These are phyloP conservation scores for Vitis amurensis DNA, from an alignment of 164 flowering plant genomes.

Conservation along the genomic window DNA sequence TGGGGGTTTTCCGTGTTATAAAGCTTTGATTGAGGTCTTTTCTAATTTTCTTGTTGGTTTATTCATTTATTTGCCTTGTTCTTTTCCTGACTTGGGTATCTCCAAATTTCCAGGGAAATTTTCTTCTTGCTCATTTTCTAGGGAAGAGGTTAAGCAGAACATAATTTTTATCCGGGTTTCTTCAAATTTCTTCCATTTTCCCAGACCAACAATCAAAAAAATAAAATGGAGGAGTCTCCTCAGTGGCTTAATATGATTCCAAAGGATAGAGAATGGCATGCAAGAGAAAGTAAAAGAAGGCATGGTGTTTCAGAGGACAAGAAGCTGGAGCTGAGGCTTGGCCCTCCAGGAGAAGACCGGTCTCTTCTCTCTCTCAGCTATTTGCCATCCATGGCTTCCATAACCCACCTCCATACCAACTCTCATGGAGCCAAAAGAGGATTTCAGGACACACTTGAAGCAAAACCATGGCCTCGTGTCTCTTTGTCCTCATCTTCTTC, in stretches of 20 bases:
- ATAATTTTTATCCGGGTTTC: conserved; percentile 2
- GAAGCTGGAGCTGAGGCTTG: conserved; percentile 33
- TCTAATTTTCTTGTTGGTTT: too few species aligned
- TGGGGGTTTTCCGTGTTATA: too few species aligned
- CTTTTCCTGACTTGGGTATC: conserved; percentile 3
- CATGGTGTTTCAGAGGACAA: conserved; percentile 19
- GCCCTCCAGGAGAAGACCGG: conserved; percentile 27
- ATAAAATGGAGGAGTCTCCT: conserved; percentile 15
- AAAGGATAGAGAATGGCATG: conserved; percentile 5
- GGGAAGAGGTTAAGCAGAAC: not conserved
- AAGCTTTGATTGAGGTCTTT: too few species aligned
- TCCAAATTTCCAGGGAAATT: not conserved
- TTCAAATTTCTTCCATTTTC: not conserved
- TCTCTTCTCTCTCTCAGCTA: not conserved
- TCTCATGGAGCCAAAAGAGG: conserved; percentile 8
- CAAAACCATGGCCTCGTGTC: conserved; percentile 1
- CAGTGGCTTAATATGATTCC: conserved; percentile 2
- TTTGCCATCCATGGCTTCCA: not conserved
- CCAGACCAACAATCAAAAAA: not conserved
- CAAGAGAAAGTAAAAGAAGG: not conserved
- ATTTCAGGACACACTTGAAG: conserved; percentile 4
- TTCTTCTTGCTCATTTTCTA: not conserved
- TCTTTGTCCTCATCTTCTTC: not conserved
- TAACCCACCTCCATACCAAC: not conserved
- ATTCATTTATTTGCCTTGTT: too few species aligned